Conservation (phyloP, 495 filamentous ascomycete genomes). For the Aspergillus leporis region DNA sequence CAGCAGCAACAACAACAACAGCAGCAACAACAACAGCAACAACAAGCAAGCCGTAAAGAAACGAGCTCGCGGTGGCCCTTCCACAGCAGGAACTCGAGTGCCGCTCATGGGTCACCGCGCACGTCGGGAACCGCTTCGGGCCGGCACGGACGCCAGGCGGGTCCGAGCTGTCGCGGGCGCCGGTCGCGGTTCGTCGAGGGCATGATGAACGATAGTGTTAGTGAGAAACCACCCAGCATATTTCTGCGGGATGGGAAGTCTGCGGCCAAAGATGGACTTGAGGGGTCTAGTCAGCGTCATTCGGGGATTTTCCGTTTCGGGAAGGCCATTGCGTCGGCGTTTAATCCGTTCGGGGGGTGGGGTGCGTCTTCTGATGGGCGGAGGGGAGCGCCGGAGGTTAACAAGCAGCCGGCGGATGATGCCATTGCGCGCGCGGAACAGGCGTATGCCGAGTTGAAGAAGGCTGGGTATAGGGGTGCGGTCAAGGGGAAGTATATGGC, state of each 20-base stretch:
- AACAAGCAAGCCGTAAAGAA: constrained; percentile 13
- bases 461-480: constrained; percentile 54
- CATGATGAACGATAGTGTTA: constrained; percentile 74
- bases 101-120: constrained; percentile 29
- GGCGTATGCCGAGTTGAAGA: constrained; percentile 64
- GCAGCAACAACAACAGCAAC: constrained; percentile 7
- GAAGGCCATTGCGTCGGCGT: constrained; percentile 55
- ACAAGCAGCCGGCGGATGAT: constrained; percentile 35
- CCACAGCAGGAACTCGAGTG: constrained; percentile 7
- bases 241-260: constrained; percentile 51
- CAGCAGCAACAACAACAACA: not conserved
- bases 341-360: constrained; percentile 55
- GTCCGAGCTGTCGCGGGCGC: constrained; percentile 31
- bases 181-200: constrained; percentile 70
- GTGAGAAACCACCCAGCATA: constrained; percentile 63
- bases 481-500: constrained; percentile 40
- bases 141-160: constrained; percentile 19
- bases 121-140: constrained; percentile 20
- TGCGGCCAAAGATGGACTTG: constrained; percentile 14
- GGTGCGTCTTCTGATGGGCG: constrained; percentile 34
- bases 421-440: constrained; percentile 51
- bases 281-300: constrained; percentile 18
- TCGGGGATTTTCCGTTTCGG: constrained; percentile 62
- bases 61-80: constrained; percentile 17
- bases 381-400: constrained; percentile 28